These are phyloP conservation scores for Viola odorata DNA, from an alignment of 345 rosid genomes.

Conservation along the genomic window DNA sequence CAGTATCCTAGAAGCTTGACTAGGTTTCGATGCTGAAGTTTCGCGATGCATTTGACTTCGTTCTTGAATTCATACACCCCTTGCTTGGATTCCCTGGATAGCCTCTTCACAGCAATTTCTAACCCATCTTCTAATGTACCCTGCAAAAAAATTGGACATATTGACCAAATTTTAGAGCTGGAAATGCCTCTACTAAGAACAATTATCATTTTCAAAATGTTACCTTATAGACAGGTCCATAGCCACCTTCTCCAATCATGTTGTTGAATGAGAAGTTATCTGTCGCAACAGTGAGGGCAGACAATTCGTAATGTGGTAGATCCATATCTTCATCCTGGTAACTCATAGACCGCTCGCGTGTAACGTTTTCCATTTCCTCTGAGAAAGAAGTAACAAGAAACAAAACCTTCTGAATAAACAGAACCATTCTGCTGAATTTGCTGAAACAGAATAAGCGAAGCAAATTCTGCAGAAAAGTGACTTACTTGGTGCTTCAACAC, in stretches of 20 bases:
- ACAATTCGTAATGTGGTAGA: background rate
- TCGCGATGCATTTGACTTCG: slow-evolving; percentile 4
- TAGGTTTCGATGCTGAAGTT: slow-evolving; percentile 13
- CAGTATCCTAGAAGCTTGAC: slow-evolving; percentile 14
- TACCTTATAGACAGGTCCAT: background rate
- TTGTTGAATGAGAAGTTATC: background rate
- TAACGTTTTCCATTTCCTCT: no score
- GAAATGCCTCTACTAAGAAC: no score
- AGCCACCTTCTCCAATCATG: background rate
- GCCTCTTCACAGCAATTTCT: slow-evolving; percentile 13
- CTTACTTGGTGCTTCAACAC: no score
- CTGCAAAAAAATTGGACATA: background rate
- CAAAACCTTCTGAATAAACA: background rate
- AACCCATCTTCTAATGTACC: slow-evolving; percentile 4
- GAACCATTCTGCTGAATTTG: background rate
- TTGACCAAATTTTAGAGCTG: no score
- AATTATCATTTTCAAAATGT: no score
- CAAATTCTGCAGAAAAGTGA: no score
- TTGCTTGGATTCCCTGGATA: slow-evolving; percentile 2
- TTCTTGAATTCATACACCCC: slow-evolving; percentile 7
- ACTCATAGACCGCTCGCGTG: no score
- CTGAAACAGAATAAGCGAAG: background rate
- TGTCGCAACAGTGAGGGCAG: background rate
- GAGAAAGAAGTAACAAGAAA: background rate
- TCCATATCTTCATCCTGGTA: background rate